These are phyloP conservation scores for Leucogyrophana mollusca DNA, from an alignment of 768 basidiomycete species.

Conservation along the genomic window DNA sequence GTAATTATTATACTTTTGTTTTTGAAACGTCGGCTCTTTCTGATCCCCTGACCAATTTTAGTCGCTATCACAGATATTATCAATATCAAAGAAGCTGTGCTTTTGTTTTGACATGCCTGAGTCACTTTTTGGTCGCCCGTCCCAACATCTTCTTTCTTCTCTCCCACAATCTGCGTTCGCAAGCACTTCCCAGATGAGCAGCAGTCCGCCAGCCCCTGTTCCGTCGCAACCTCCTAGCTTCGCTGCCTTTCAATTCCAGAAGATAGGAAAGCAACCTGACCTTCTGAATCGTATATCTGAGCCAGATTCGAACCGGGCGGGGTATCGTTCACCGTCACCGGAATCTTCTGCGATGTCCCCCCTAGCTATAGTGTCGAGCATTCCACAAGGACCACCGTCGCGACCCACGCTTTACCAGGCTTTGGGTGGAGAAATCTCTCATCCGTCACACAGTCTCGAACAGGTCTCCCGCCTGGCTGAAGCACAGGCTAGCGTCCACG, in stretches of 20 bases:
- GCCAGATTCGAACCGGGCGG: constrained; percentile 21
- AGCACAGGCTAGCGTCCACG: no score
- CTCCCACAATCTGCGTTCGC: not conserved
- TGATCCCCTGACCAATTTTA: no score
- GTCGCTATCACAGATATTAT: no score
- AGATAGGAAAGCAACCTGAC: constrained; percentile 53
- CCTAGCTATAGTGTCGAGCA: constrained; percentile 3
- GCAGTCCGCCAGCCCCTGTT: constrained; percentile 11
- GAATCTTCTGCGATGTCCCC: constrained; percentile 9
- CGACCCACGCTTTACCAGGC: not conserved
- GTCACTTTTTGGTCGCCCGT: constrained; percentile 28
- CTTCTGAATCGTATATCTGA: constrained; percentile 51
- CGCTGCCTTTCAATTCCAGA: constrained; percentile 45
- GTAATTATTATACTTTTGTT: no score
- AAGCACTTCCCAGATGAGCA: not conserved
- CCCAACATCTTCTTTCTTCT: constrained; percentile 21
- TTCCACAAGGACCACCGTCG: constrained; percentile 1
- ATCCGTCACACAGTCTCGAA: no score
- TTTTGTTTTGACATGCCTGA: constrained; percentile 17
- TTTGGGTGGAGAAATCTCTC: no score
- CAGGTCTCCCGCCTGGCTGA: no score
- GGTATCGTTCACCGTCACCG: constrained; percentile 28
- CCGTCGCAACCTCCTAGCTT: constrained; percentile 21
- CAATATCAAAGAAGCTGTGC: no score
- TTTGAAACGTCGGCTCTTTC: no score